These are phyloP conservation scores for Trichoderma pleuroti DNA, from an alignment of 2,329 filamentous ascomycete species.

Conservation along the genomic window DNA sequence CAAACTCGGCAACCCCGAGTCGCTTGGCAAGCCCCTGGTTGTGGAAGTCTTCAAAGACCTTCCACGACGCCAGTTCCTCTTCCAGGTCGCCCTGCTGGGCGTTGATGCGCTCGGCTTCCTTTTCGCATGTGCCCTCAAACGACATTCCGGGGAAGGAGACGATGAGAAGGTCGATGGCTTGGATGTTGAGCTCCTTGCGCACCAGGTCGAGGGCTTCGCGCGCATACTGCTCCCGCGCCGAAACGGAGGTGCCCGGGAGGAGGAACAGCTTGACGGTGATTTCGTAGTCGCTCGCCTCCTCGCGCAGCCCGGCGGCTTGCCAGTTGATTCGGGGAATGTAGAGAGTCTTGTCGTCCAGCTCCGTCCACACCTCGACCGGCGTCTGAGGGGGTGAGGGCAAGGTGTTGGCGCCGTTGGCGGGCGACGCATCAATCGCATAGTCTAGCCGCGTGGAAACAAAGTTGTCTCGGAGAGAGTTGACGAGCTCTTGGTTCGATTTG, in stretches of 20 bases:
- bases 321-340: constrained; percentile 79
- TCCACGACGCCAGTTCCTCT: constrained; percentile 66
- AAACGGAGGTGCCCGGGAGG: constrained; percentile 65
- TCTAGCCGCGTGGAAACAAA: constrained; percentile 71
- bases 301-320: constrained; percentile 65
- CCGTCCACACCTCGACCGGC: constrained; percentile 62
- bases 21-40: constrained; percentile 66
- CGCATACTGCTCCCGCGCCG: constrained; percentile 65
- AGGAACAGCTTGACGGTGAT: constrained; percentile 96
- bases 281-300: constrained; percentile 83
- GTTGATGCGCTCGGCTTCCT: constrained; percentile 63
- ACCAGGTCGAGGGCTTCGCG: constrained; percentile 77
- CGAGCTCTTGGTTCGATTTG: constrained; percentile 90
- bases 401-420: constrained; percentile 32
- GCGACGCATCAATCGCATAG: constrained; percentile 37
- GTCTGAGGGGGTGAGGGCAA: constrained; percentile 26
- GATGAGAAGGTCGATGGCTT: constrained; percentile 80
- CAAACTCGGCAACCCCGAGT: constrained; percentile 88
- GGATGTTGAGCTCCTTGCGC: constrained; percentile 70
- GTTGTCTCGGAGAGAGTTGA: constrained; percentile 81
- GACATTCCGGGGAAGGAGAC: constrained; percentile 90
- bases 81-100: constrained; percentile 61
- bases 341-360: constrained; percentile 55
- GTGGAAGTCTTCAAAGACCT: constrained; percentile 70
- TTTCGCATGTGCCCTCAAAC: constrained; percentile 90